These are phyloP conservation scores for Pseudogymnoascus sp. DNA, from an alignment of 2,329 filamentous ascomycete species.

Conservation along the genomic window DNA sequence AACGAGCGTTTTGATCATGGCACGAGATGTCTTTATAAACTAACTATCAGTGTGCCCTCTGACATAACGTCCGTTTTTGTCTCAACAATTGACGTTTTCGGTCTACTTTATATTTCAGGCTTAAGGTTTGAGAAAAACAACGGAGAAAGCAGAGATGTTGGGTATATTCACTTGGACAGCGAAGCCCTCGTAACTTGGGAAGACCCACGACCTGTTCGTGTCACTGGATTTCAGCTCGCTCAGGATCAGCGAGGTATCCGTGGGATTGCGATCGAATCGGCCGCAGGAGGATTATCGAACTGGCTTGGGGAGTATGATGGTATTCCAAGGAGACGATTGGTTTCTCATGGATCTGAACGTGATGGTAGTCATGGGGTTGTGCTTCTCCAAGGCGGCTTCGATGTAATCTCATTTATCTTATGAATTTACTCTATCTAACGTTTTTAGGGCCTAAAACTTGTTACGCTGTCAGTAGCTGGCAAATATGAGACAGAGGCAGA, in stretches of 20 bases:
- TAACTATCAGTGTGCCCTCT: background rate
- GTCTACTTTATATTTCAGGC: background rate
- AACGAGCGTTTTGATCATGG: background rate
- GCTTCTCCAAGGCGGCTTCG: background rate
- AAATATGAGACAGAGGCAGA: background rate
- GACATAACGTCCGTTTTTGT: background rate
- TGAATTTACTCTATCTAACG: background rate
- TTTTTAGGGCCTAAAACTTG: background rate
- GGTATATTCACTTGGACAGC: background rate
- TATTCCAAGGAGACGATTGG: background rate
- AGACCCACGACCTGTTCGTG: background rate
- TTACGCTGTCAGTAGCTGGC: background rate
- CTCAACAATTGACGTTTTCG: background rate
- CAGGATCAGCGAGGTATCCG: background rate
- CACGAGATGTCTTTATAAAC: background rate
- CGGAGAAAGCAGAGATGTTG: background rate
- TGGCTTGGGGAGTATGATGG: background rate
- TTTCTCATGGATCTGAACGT: background rate
- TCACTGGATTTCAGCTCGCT: background rate
- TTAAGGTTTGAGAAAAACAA: background rate
- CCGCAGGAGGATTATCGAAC: background rate
- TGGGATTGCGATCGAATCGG: background rate
- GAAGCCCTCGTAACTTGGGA: background rate
- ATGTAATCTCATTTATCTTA: background rate
- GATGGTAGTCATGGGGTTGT: background rate